These are phyloP conservation scores for Inga oerstediana DNA, from an alignment of 306 rosid species.

Conservation along the genomic window DNA sequence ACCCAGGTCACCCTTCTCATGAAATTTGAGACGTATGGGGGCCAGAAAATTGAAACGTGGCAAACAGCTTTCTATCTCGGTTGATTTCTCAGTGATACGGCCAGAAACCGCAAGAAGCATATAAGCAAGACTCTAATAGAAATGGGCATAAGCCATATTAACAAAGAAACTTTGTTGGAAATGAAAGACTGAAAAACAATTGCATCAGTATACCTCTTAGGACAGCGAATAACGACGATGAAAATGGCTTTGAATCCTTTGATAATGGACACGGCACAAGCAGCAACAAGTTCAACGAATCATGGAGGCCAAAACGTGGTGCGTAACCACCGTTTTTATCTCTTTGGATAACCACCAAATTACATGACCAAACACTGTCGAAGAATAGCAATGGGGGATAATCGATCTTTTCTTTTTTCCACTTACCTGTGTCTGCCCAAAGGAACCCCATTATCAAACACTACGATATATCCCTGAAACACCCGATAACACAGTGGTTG, in stretches of 20 bases:
- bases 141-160: constrained; percentile 50
- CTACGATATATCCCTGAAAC: no score
- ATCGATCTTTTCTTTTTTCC: background rate
- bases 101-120: constrained; percentile 46
- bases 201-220: background rate
- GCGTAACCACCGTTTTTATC: background rate
- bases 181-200: background rate
- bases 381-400: background rate
- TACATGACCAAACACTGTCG: background rate
- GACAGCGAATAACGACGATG: background rate
- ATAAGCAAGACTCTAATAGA: constrained; percentile 54
- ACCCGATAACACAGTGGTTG: background rate
- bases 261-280: background rate
- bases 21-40: background rate
- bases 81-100: background rate
- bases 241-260: background rate
- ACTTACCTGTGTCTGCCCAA: background rate
- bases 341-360: background rate
- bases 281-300: background rate
- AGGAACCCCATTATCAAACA: background rate
- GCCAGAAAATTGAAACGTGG: constrained; percentile 9
- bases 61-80: constrained; percentile 16
- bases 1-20: constrained; percentile 30
- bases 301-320: background rate
- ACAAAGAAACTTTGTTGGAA: background rate